Evolutionary conservation across 345 rosid genomes (phyloP).

Genomic region (Sapria himalayana): DNA sequence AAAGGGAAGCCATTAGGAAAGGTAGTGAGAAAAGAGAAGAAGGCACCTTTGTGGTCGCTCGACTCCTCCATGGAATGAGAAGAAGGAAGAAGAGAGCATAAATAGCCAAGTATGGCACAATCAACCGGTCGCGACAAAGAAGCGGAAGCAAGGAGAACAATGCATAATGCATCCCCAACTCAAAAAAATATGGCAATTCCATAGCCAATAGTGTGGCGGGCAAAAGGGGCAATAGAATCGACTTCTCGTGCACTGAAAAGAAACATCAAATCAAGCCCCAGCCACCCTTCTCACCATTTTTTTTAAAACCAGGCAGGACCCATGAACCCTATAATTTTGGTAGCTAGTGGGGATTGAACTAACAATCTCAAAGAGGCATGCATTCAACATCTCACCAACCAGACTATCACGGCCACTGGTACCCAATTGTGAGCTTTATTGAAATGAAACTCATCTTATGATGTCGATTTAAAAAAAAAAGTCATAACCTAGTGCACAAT

Average conservation of each 20-base stretch:
- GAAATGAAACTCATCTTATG: too few species aligned
- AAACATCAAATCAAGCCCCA: too few species aligned
- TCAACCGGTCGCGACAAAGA: conserved; percentile 53
- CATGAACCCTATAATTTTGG: too few species aligned
- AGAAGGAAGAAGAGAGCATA: conserved; percentile 31
- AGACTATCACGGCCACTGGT: too few species aligned
- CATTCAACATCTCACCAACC: too few species aligned
- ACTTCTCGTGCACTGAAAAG: conserved; percentile 94
- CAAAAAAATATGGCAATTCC: conserved; percentile 32
- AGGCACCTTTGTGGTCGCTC: conserved; percentile 6
- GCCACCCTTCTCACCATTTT: too few species aligned
- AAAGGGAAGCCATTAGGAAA: conserved; percentile 13
- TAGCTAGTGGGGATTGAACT: too few species aligned
- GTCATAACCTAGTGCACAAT: too few species aligned
- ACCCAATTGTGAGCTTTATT: too few species aligned
- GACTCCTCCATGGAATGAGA: conserved; percentile 16
- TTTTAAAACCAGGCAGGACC: too few species aligned
- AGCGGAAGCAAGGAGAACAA: conserved; percentile 92
- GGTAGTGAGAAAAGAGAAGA: conserved; percentile 9
- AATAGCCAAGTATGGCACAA: conserved; percentile 36
- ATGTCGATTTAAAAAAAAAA: too few species aligned
- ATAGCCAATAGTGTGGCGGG: conserved; percentile 56
- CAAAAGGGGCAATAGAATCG: conserved; percentile 77
- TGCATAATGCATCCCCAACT: conserved; percentile 37
- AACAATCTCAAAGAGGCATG: too few species aligned